These are phyloP conservation scores for Apiospora pterosperma DNA, from an alignment of 2,329 filamentous ascomycete species.

Conservation along the genomic window DNA sequence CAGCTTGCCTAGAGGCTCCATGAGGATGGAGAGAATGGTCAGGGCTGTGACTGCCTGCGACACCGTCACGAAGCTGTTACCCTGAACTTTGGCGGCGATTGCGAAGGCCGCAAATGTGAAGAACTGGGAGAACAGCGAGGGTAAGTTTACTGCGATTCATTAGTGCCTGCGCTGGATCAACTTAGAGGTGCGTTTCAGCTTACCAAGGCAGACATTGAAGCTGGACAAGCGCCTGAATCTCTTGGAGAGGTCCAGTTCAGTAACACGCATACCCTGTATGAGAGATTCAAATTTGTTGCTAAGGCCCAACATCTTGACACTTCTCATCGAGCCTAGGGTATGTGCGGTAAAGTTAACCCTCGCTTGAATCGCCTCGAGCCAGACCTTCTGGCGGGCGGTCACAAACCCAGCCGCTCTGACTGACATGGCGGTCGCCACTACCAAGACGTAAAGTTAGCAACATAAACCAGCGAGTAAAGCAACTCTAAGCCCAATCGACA, in stretches of 20 bases:
- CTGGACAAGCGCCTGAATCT: constrained; percentile 1
- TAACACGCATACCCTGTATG: constrained; percentile 5
- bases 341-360: constrained; percentile 5
- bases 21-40: constrained; percentile 20
- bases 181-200: constrained; percentile 7
- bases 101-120: constrained; percentile 24
- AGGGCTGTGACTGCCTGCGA: constrained; percentile 21
- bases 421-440: constrained; percentile 3
- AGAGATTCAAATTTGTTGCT: background rate
- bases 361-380: constrained; percentile 4
- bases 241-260: constrained; percentile 6
- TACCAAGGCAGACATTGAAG: constrained; percentile 7
- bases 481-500: constrained; percentile 6
- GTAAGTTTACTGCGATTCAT: constrained; percentile 9
- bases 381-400: constrained; percentile 5
- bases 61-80: constrained; percentile 10
- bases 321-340: constrained; percentile 7
- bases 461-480: constrained; percentile 7
- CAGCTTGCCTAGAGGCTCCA: constrained; percentile 18
- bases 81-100: constrained; percentile 15
- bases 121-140: constrained; percentile 16
- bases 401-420: constrained; percentile 3
- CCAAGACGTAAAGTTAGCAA: constrained; percentile 5
- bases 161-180: constrained; percentile 4
- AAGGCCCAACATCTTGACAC: constrained; percentile 9